phyloP scores from a whole-genome alignment of 306 rosid species.

The Prunus mume region DNA sequence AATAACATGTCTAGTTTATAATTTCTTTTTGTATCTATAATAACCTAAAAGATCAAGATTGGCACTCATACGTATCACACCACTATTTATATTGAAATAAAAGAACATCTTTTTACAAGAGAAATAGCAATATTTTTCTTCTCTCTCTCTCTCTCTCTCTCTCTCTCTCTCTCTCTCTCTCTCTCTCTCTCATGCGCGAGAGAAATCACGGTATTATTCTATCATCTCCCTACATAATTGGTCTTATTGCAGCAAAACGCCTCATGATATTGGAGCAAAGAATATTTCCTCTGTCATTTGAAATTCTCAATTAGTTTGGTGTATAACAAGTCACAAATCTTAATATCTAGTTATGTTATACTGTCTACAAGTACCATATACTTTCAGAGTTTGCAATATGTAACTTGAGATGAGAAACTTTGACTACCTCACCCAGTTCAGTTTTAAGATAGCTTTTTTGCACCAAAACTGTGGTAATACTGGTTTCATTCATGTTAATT shows the following conservation, averaged over 20 bases:
- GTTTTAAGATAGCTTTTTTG: neutral
- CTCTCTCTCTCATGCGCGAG: too few relatives aligned
- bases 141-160: too few relatives aligned
- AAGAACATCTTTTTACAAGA: too few relatives aligned
- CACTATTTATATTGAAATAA: neutral
- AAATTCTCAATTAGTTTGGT: neutral
- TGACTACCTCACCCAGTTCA: neutral
- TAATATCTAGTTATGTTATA: neutral
- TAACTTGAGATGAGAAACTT: slow-evolving; percentile 1
- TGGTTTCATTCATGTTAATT: neutral
- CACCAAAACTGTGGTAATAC: neutral
- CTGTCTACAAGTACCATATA: neutral
- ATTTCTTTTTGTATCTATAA: neutral
- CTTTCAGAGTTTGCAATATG: neutral
- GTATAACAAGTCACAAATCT: neutral
- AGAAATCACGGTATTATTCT: neutral
- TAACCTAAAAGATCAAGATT: neutral
- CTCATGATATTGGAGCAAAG: neutral
- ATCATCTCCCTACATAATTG: too few relatives aligned
- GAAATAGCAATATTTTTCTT: too few relatives aligned
- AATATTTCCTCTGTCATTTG: neutral
- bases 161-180: too few relatives aligned
- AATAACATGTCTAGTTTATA: neutral
- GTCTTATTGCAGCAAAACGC: neutral
- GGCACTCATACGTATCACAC: neutral